Base-by-base conservation (phyloP, 345 rosid genomes). In the Euclidium syriacum region DNA sequence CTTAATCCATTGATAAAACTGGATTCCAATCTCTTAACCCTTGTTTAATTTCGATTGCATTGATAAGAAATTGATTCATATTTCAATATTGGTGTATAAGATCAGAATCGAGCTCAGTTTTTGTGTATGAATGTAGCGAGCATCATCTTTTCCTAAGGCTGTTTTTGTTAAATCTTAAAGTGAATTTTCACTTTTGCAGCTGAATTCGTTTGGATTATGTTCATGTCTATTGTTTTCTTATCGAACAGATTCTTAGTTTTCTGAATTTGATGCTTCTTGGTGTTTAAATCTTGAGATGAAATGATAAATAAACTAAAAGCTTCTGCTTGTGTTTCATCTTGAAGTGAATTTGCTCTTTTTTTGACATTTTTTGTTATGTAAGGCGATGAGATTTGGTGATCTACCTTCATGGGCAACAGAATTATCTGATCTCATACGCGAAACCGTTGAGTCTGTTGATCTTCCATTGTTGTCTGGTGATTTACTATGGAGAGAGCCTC, bases 311-410 rank as follows among this genome's bases (percentile, higher is more conserved):
- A n/a, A n/a, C n/a, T n/a, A n/a, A n/a, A n/a, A n/a, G n/a, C n/a
- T n/a, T n/a, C 39, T 7, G n/a, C 9, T 54, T 54, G 7, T 30
- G 57, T 34, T 26, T 18, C 35, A 9, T 7, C 12, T 20, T 57
- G 43, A 58, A 27, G 29, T 48, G 35, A 23, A 5, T 30, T 43
- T 39, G 17, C 3, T 17, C 35, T 14, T 15, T 10, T 46, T n/a
- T n/a, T n/a, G n/a, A n/a, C n/a, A n/a, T n/a, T 34, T 19, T 25
- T 7, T 53, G 50, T 3, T 1, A n/a, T n/a, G 2, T 1, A 71
- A 91, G 98, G 95, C 89, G 26, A 92, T 92, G 98, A 88, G 89
- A 58, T 89, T 92, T 67, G 95, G 96, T 26, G 76, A 85, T 81
- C 88, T 92, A 25, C 98, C 98, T 3, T 61, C 65, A 5, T 92